Evolutionary conservation across 2,329 filamentous ascomycete species (phyloP).

Genomic region (Clarireedia paspali): DNA sequence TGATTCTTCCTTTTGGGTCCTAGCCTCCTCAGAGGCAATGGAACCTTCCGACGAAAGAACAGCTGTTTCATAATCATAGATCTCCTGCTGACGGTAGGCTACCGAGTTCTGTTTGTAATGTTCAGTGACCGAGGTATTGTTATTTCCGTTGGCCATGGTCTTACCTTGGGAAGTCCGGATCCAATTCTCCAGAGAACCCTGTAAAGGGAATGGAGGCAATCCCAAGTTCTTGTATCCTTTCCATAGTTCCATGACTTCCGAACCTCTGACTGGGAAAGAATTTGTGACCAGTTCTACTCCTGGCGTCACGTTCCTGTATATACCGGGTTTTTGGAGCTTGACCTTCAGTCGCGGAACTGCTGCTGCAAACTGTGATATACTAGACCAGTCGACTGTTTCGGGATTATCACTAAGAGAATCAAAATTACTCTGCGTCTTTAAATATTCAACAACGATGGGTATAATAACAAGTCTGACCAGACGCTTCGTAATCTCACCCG

Average conservation of each 20-base stretch:
- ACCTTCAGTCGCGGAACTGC: neutral
- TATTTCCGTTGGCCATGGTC: no score
- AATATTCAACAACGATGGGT: slow-evolving; percentile 16
- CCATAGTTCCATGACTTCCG: slow-evolving; percentile 2
- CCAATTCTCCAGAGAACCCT: slow-evolving; percentile 22
- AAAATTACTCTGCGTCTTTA: slow-evolving; percentile 3
- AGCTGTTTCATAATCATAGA: no score
- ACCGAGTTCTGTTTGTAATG: no score
- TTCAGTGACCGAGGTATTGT: no score
- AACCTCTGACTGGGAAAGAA: neutral
- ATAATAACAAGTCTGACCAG: slow-evolving; percentile 39
- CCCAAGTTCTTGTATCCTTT: slow-evolving; percentile 5
- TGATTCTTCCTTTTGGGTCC: no score
- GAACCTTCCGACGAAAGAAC: no score
- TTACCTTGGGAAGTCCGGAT: slow-evolving; percentile 9
- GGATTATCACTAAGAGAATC: neutral
- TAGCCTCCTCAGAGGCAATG: no score
- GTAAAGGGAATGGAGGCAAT: slow-evolving; percentile 19
- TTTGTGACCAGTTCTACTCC: slow-evolving; percentile 2
- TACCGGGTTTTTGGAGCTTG: slow-evolving; percentile 5
- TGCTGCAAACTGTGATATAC: neutral
- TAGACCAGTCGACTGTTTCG: neutral
- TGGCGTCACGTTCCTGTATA: slow-evolving; percentile 2
- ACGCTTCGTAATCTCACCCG: slow-evolving; percentile 37
- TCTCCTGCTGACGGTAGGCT: no score